A percentile compares a stretch with the other conserved stretches of the same genome.
Conservation (phyloP, 441 rosid species). For the Pelargonium fulgidum region DNA sequence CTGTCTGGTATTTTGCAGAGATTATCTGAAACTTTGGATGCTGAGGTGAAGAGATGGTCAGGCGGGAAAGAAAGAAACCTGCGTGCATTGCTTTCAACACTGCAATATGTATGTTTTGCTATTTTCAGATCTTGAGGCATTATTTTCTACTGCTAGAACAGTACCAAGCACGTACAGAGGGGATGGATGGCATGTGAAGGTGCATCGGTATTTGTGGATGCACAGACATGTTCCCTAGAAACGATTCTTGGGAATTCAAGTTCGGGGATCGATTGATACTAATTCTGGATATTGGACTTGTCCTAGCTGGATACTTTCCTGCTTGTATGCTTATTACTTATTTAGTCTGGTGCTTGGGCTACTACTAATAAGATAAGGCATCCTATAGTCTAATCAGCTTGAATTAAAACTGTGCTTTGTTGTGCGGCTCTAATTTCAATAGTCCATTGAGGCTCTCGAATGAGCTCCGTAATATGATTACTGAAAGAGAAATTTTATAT, state of each 20-base stretch:
- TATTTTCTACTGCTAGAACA: not conserved
- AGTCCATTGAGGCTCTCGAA: not conserved
- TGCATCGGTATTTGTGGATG: not conserved
- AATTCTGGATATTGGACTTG: not conserved
- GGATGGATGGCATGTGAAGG: not conserved
- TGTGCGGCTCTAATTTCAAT: not conserved
- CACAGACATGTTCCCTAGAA: not conserved
- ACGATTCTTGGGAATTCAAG: not conserved
- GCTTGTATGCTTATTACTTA: not conserved
- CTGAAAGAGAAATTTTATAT: not conserved
- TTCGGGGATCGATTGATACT: not conserved
- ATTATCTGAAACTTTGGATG: constrained; percentile 74
- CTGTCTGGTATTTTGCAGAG: constrained; percentile 42
- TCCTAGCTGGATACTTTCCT: not conserved
- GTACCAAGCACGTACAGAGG: not conserved
- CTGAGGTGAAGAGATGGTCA: constrained; percentile 95
- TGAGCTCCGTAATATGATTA: not conserved
- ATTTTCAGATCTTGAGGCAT: constrained; percentile 9
- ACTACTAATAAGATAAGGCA: not conserved
- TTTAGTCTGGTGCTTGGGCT: not conserved
- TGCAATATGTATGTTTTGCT: constrained; percentile 71
- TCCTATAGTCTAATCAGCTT: too few relatives aligned
- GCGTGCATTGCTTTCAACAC: constrained; percentile 86
- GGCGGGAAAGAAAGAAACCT: constrained; percentile 89
- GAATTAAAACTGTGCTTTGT: not conserved